A percentile compares a stretch with the other conserved stretches of the same genome.
Evolutionary conservation across 2,329 filamentous ascomycete species (phyloP).

Genomic region (Beauveria rudraprayagi): DNA sequence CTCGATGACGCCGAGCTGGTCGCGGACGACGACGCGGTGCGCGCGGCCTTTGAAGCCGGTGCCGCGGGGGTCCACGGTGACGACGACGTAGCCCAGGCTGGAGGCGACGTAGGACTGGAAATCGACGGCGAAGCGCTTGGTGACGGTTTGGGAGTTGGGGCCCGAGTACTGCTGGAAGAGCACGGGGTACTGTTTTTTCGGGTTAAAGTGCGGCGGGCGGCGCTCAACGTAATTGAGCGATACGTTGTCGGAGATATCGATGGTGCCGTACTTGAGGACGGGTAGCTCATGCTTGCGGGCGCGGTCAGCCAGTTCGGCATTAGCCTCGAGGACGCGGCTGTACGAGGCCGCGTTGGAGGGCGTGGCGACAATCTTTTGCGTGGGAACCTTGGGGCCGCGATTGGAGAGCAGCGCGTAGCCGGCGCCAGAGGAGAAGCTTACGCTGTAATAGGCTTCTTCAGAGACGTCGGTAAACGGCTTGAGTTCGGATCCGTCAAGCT

Average conservation of each 20-base stretch:
- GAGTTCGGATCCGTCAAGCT: constrained; percentile 69
- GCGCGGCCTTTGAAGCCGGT: constrained; percentile 85
- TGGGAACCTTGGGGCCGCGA: constrained; percentile 76
- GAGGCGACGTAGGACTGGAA: constrained; percentile 88
- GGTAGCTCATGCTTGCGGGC: constrained; percentile 75
- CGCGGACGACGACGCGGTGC: constrained; percentile 72
- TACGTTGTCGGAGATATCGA: constrained; percentile 71
- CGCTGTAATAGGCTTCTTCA: constrained; percentile 68
- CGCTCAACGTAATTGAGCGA: constrained; percentile 69
- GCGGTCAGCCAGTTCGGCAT: constrained; percentile 58
- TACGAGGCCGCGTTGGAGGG: constrained; percentile 58
- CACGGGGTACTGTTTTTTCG: constrained; percentile 80
- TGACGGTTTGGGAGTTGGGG: constrained; percentile 83
- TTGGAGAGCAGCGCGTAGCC: constrained; percentile 82
- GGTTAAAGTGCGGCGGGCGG: constrained; percentile 80
- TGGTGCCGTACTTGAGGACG: constrained; percentile 70
- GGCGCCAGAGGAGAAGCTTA: constrained; percentile 75
- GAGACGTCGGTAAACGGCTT: constrained; percentile 65
- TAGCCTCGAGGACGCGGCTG: constrained; percentile 69
- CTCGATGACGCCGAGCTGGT: constrained; percentile 78
- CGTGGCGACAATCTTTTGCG: constrained; percentile 83
- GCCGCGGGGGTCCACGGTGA: constrained; percentile 88
- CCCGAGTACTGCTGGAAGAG: constrained; percentile 94
- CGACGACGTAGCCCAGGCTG: constrained; percentile 80
- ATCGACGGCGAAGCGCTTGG: constrained; percentile 72